These are phyloP conservation scores for Eutrema heterophyllum DNA, from an alignment of 345 rosid genomes.

Conservation along the genomic window DNA sequence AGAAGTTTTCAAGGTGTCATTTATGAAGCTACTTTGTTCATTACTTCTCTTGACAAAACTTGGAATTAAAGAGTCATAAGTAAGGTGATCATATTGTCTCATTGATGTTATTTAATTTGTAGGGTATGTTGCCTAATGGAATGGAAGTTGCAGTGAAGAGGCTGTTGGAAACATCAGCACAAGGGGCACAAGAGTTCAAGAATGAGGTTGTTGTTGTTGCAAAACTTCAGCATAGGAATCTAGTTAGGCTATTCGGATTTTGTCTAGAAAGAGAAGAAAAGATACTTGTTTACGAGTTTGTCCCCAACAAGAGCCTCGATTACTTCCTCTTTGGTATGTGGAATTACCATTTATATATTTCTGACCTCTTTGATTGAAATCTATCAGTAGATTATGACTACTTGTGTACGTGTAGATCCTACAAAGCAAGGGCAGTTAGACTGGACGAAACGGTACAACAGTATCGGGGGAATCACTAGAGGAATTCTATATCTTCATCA, in stretches of 20 bases:
- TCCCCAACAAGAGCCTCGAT: too few species aligned
- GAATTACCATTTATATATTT: background rate
- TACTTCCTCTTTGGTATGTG: background rate
- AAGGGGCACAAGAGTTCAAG: slow-evolving; percentile 24
- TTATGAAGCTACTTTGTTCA: background rate
- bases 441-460: slow-evolving; percentile 11
- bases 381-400: background rate
- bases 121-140: background rate
- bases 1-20: slow-evolving; percentile 43
- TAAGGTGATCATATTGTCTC: background rate
- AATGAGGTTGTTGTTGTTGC: slow-evolving; percentile 31
- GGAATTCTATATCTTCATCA: background rate
- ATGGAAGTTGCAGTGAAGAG: slow-evolving; percentile 35
- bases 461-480: slow-evolving; percentile 20
- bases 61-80: background rate
- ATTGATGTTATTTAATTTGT: background rate
- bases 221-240: slow-evolving; percentile 17
- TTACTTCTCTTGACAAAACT: background rate
- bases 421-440: slow-evolving; percentile 10
- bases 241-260: too few species aligned
- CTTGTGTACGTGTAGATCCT: slow-evolving; percentile 16
- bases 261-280: too few species aligned
- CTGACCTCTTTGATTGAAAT: too few species aligned
- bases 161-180: slow-evolving; percentile 28
- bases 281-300: too few species aligned